These are phyloP conservation scores for Pyrus hybrid DNA, from an alignment of 331 rosid species.

Conservation along the genomic window DNA sequence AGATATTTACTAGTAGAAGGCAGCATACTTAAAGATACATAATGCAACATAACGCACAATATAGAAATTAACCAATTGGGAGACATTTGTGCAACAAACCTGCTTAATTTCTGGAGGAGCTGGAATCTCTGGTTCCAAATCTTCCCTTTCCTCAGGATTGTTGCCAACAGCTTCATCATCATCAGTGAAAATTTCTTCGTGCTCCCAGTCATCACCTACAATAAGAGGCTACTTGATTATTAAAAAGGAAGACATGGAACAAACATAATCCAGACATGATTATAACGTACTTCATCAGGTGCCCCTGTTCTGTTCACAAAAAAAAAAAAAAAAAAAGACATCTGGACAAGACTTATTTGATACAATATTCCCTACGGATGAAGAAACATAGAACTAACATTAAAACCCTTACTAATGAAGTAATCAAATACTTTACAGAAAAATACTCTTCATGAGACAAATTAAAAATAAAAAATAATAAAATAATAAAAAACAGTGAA, in stretches of 20 bases:
- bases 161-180: conserved; percentile 96
- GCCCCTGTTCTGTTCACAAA: neutral
- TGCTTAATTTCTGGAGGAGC: conserved; percentile 99
- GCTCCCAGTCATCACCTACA: conserved; percentile 98
- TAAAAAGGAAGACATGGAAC: neutral
- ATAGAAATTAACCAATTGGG: neutral
- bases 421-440: neutral
- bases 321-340: neutral
- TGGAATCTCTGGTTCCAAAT: conserved; percentile 89
- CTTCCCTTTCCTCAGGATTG: conserved; percentile 92
- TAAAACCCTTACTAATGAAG: neutral
- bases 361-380: neutral
- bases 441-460: neutral
- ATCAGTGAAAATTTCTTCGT: conserved; percentile 95
- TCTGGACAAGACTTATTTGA: neutral
- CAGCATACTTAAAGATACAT: neutral
- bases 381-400: neutral
- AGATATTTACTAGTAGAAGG: neutral
- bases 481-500: no score
- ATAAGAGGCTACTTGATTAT: conserved; percentile 4
- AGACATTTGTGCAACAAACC: conserved; percentile 30
- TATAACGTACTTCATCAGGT: neutral
- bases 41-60: neutral
- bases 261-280: neutral
- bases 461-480: neutral